Evolutionary conservation across 805 yeast genomes (phyloP).

Genomic region (Scheffersomyces amazonensis): DNA sequence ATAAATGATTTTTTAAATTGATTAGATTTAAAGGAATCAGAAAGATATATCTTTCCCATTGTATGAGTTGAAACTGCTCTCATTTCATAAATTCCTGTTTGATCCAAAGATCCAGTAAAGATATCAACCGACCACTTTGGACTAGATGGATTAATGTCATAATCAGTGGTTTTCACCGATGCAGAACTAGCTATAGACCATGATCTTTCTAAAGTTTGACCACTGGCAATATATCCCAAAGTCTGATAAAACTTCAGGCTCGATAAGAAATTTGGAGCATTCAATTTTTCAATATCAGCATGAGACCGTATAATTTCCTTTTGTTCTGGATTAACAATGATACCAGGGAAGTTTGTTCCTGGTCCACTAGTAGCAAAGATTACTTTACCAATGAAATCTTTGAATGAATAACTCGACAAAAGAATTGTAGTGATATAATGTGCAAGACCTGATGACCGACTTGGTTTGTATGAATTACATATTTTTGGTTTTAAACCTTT

Average conservation of each 20-base stretch:
- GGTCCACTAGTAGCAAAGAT: slow-evolving; percentile 37
- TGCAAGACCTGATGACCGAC: slow-evolving; percentile 36
- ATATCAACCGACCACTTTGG: slow-evolving; percentile 29
- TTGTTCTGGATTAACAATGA: slow-evolving; percentile 15
- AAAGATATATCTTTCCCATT: slow-evolving; percentile 28
- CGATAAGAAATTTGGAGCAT: slow-evolving; percentile 20
- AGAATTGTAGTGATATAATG: slow-evolving; percentile 20
- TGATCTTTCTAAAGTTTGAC: slow-evolving; percentile 19
- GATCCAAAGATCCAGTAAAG: slow-evolving; percentile 38
- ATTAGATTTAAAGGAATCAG: slow-evolving; percentile 24
- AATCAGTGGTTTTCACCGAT: slow-evolving; percentile 21
- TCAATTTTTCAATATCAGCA: slow-evolving; percentile 26
- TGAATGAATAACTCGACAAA: slow-evolving; percentile 15
- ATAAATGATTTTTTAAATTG: slow-evolving; percentile 18
- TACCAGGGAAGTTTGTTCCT: slow-evolving; percentile 35
- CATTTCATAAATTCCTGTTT: slow-evolving; percentile 44
- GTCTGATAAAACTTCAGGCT: slow-evolving; percentile 27
- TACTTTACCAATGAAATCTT: slow-evolving; percentile 23
- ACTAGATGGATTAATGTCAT: slow-evolving; percentile 9
- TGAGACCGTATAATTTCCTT: slow-evolving; percentile 29
- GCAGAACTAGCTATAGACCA: slow-evolving; percentile 9
- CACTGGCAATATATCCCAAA: slow-evolving; percentile 27
- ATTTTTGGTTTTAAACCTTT: slow-evolving; percentile 17
- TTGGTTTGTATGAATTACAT: slow-evolving; percentile 26
- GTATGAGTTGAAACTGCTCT: slow-evolving; percentile 27